Base-by-base conservation (phyloP, 163 green algal species). In the Coccomyxa subellipsoidea region DNA sequence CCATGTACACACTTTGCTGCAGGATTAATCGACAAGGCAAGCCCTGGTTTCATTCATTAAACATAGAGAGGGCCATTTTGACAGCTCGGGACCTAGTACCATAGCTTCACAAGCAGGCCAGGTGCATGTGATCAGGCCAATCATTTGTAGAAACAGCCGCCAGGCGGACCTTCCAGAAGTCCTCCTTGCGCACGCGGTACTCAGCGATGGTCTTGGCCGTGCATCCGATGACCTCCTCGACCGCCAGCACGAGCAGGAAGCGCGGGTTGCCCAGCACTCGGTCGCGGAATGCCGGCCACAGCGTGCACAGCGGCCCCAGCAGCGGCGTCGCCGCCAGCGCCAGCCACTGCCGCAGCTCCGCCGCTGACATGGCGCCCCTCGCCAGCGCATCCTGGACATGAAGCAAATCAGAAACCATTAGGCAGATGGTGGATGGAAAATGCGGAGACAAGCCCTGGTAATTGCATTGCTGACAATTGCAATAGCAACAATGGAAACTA, bases 251-350 rank as follows among this genome's bases (percentile, higher is more conserved):
- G 69, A 85, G 79, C 29, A 89, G 82, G 38, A 89, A 89, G 37
- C 82, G 66, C 4, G 84, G 84, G 73, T 88, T 88, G 39, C 84
- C 85, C 79, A 89, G 29, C n/a, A 89, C 75, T 15, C 85, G 79
- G 80, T 84, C 79, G 21, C 84, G 31, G 27, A 88, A 82, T 21
- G 38, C 79, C 18, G 81, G 81, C 34, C 77, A 34, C 27, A 76
- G 23, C 7, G 59, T 54, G 54, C 72, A 84, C 27, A 88, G 7
- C 10, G 27, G 38, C 32, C 81, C 81, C 9, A 88, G 34, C 23
- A 85, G 18, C 1, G 84, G 84, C 38, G 40, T 81, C 0, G 37
- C 38, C 32, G 78, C 37, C 1, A 86, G 12, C 6, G 38, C n/a
- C 5, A 86, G 82, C 82, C 82, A 89, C 2, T 69, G 76, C 7